A percentile compares a stretch with the other conserved stretches of the same genome.
These are phyloP conservation scores for Bocquillonia castaneifolia DNA, from an alignment of 441 rosid genomes.

Conservation along the genomic window DNA sequence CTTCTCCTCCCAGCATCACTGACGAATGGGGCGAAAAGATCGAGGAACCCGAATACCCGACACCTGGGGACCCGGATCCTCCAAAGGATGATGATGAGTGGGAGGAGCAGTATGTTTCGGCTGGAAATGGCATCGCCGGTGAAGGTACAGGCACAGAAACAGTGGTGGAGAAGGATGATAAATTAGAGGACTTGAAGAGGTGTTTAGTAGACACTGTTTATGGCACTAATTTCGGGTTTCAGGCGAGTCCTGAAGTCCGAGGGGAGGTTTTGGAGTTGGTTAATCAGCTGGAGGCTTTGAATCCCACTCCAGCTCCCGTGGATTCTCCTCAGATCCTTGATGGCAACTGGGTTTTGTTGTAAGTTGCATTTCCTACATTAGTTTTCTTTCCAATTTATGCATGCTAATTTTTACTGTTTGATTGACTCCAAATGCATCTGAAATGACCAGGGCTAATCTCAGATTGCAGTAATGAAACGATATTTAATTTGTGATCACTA, in stretches of 20 bases:
- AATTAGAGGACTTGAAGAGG: conserved; percentile 58
- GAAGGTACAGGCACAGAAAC: background rate
- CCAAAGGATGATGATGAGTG: conserved; percentile 79
- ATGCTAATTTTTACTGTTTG: no score
- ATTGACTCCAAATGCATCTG: background rate
- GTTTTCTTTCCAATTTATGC: no score
- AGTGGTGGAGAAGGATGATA: conserved; percentile 29
- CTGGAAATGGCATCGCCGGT: conserved; percentile 37
- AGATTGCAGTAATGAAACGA: no score
- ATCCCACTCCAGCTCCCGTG: conserved; percentile 65
- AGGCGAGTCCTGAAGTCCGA: conserved; percentile 60
- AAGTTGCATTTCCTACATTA: conserved; percentile 25
- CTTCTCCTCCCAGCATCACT: conserved; percentile 28
- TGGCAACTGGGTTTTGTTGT: conserved; percentile 91
- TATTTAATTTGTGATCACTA: no score
- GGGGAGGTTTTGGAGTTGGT: conserved; percentile 92
- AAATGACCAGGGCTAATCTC: no score
- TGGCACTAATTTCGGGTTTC: conserved; percentile 77
- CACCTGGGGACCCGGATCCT: conserved; percentile 61
- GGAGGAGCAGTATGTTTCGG: conserved; percentile 37
- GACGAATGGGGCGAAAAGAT: conserved; percentile 92
- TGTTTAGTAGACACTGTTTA: conserved; percentile 74
- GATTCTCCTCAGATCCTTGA: conserved; percentile 63
- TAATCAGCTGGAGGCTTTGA: conserved; percentile 71
- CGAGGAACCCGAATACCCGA: conserved; percentile 31